A percentile compares a stretch with the other conserved stretches of the same genome.
Evolutionary conservation across 1,139 yeast genomes (phyloP).

Genomic region (Taiozyma sp.): DNA sequence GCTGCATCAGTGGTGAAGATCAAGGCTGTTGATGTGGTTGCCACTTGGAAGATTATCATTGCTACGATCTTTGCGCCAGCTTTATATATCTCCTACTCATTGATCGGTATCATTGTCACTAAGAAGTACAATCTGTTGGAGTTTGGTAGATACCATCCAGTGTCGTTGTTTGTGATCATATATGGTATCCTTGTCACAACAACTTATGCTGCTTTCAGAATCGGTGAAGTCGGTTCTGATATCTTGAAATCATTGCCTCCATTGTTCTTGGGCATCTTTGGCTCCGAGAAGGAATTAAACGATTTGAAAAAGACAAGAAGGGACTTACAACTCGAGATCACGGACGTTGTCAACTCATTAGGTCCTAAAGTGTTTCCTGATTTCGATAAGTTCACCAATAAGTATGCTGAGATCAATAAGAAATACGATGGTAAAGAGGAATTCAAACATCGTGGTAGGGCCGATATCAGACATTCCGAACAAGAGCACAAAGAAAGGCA

Average conservation of each 20-base stretch:
- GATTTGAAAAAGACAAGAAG: constrained; percentile 44
- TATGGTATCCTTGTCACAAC: constrained; percentile 49
- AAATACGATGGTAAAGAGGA: constrained; percentile 3
- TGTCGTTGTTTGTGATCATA: constrained; percentile 32
- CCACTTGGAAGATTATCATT: constrained; percentile 72
- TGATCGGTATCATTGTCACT: constrained; percentile 44
- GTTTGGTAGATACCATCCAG: constrained; percentile 18
- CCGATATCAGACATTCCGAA: neutral
- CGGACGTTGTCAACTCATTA: constrained; percentile 49
- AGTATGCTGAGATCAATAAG: neutral
- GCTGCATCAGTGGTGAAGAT: constrained; percentile 64
- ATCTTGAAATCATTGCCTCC: constrained; percentile 65
- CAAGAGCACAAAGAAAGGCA: neutral
- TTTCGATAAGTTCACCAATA: constrained; percentile 23
- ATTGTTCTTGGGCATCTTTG: constrained; percentile 46
- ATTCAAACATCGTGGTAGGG: constrained; percentile 7
- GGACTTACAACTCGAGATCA: constrained; percentile 46
- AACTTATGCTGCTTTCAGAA: constrained; percentile 62
- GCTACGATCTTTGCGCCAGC: constrained; percentile 66
- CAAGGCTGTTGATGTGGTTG: constrained; percentile 67
- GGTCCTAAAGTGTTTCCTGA: constrained; percentile 66
- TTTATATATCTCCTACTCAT: constrained; percentile 58
- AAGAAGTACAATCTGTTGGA: constrained; percentile 23
- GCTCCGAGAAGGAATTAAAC: constrained; percentile 40
- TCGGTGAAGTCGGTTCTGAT: constrained; percentile 77